Conservation (phyloP, 108 stramenopile genomes). For the Chaetoceros tenuissimus region DNA sequence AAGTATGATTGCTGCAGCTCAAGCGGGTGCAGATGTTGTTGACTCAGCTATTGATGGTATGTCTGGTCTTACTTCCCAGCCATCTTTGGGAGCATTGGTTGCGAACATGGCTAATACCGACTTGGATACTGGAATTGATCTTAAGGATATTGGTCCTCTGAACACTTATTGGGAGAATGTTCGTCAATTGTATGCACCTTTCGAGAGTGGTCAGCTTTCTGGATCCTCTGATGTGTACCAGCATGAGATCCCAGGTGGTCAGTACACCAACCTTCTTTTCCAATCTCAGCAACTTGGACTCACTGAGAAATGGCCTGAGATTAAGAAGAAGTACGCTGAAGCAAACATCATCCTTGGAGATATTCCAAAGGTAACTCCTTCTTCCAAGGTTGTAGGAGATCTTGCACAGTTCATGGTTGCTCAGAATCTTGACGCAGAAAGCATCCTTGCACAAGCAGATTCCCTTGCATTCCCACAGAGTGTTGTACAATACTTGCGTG, state of each 20-base stretch:
- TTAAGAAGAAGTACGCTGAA: slow-evolving; percentile 66
- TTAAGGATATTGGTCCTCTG: slow-evolving; percentile 47
- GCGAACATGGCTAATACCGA: slow-evolving; percentile 71
- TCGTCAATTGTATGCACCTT: slow-evolving; percentile 90
- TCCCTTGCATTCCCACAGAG: slow-evolving; percentile 57
- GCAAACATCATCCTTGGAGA: slow-evolving; percentile 81
- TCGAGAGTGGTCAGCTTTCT: slow-evolving; percentile 84
- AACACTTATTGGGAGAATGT: slow-evolving; percentile 94
- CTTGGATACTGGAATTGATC: slow-evolving; percentile 83
- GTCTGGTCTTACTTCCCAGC: slow-evolving; percentile 93
- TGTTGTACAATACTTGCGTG: slow-evolving; percentile 84
- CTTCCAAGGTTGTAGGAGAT: slow-evolving; percentile 84
- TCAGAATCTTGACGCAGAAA: slow-evolving; percentile 46
- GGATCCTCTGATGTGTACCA: slow-evolving; percentile 22
- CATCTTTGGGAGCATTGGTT: slow-evolving; percentile 89
- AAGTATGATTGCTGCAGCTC: slow-evolving; percentile 84
- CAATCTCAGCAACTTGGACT: slow-evolving; percentile 73
- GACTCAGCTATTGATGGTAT: slow-evolving; percentile 91
- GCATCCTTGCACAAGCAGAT: slow-evolving; percentile 42
- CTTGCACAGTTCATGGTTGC: slow-evolving; percentile 80
- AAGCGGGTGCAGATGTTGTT: slow-evolving; percentile 94
- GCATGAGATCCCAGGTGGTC: slow-evolving; percentile 55
- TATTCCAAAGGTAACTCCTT: slow-evolving; percentile 86
- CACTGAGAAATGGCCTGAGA: slow-evolving; percentile 49
- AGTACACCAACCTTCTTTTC: slow-evolving; percentile 87